phyloP scores from a whole-genome alignment of 495 filamentous ascomycete genomes.

The Aspergillus mulundensis region DNA sequence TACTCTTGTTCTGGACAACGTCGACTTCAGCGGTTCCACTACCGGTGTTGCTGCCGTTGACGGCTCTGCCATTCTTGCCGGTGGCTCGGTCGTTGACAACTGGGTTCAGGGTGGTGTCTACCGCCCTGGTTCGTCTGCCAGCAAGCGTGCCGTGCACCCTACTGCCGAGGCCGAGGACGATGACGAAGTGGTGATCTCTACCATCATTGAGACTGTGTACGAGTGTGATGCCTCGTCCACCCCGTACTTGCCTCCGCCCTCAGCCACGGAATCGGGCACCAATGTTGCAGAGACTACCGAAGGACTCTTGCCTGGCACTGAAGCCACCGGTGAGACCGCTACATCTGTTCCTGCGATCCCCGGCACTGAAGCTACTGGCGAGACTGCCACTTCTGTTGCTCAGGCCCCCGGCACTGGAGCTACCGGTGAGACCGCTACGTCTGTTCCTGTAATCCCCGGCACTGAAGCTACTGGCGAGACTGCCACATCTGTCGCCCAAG shows the following conservation, averaged over 20 bases:
- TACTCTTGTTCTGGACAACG: conserved; percentile 81
- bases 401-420: too few relatives aligned
- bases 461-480: background rate
- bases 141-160: conserved; percentile 24
- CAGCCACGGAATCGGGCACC: background rate
- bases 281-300: conserved; percentile 8
- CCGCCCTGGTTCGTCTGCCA: conserved; percentile 28
- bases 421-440: background rate
- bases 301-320: background rate
- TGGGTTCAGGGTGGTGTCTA: conserved; percentile 77
- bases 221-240: conserved; percentile 8
- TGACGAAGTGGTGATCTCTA: conserved; percentile 28
- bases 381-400: background rate
- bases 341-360: background rate
- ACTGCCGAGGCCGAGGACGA: background rate
- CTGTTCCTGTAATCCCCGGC: background rate
- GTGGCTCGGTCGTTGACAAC: conserved; percentile 64
- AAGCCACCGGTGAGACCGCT: background rate
- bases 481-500: background rate
- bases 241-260: background rate
- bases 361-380: background rate
- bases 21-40: conserved; percentile 62
- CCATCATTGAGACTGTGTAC: conserved; percentile 20
- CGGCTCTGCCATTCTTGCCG: conserved; percentile 59
- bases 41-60: conserved; percentile 50